Conservation (phyloP, 2,329 filamentous ascomycete genomes). For the Hymenoscyphus occultus region DNA sequence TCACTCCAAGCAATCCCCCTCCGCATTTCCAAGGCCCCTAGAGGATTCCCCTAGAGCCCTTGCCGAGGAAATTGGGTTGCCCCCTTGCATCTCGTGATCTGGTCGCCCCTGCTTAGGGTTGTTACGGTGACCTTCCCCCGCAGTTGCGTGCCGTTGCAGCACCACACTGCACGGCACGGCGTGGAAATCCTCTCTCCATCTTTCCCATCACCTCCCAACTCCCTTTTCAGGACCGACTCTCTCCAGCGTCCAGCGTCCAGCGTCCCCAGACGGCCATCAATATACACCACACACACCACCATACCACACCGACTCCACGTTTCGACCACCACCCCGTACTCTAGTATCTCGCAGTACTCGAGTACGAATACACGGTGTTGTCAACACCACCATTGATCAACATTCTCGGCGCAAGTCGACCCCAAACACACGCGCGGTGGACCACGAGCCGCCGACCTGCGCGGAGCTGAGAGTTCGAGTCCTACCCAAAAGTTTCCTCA, state of each 20-base stretch:
- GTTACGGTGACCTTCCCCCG: not conserved
- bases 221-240: not conserved
- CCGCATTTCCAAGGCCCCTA: no score
- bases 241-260: not conserved
- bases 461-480: not conserved
- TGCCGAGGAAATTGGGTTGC: no score
- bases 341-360: not conserved
- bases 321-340: conserved; percentile 4
- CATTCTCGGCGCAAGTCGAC: conserved; percentile 2
- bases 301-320: not conserved
- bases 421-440: not conserved
- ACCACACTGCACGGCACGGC: no score
- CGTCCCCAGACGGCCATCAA: no score
- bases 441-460: not conserved
- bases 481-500: not conserved
- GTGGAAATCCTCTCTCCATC: not conserved
- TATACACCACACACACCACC: not conserved
- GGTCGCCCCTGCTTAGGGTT: no score
- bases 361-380: not conserved
- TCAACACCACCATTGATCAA: conserved; percentile 1
- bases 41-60: no score
- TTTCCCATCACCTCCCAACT: not conserved
- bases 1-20: no score
- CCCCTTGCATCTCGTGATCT: no score
- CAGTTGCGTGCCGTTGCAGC: not conserved